phyloP scores from a whole-genome alignment of 2,329 filamentous ascomycete species.

The Colletotrichum kahawae region DNA sequence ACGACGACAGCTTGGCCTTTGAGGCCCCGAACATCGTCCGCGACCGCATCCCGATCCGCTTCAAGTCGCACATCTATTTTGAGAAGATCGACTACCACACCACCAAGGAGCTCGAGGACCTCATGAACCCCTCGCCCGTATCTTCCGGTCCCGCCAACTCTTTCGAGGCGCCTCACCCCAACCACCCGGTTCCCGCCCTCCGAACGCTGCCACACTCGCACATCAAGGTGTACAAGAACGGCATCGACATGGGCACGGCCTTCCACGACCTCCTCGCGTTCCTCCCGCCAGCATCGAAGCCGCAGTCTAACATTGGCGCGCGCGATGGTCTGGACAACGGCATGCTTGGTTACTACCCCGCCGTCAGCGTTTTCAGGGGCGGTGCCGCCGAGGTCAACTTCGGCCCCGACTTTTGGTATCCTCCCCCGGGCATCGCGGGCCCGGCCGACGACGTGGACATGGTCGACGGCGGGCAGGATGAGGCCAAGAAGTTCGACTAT shows the following conservation, averaged over 20 bases:
- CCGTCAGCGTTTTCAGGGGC: conserved; percentile 89
- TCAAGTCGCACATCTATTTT: conserved; percentile 93
- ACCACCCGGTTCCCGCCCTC: conserved; percentile 75
- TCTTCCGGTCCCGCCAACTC: conserved; percentile 47
- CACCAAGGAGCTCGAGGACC: conserved; percentile 85
- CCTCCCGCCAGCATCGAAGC: conserved; percentile 84
- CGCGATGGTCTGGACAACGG: conserved; percentile 92
- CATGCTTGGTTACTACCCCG: conserved; percentile 93
- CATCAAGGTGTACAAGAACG: conserved; percentile 94
- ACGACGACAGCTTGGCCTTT: conserved; percentile 57
- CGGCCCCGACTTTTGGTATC: conserved; percentile 90
- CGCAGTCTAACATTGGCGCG: conserved; percentile 73
- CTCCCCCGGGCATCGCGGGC: conserved; percentile 64
- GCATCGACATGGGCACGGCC: conserved; percentile 81
- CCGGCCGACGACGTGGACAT: conserved; percentile 54
- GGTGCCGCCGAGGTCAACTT: conserved; percentile 94
- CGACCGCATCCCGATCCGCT: conserved; percentile 92
- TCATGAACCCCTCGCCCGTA: conserved; percentile 71
- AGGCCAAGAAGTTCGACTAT: neutral
- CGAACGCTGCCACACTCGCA: conserved; percentile 85
- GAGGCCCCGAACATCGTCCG: conserved; percentile 83
- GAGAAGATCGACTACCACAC: conserved; percentile 90
- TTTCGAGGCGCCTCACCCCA: conserved; percentile 69
- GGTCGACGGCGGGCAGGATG: conserved; percentile 28
- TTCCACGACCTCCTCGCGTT: conserved; percentile 91